Percentiles rank a stretch among this genome's conserved stretches.
Conservation (phyloP, 2,329 filamentous ascomycete species). For the Neocucurbitaria cava region DNA sequence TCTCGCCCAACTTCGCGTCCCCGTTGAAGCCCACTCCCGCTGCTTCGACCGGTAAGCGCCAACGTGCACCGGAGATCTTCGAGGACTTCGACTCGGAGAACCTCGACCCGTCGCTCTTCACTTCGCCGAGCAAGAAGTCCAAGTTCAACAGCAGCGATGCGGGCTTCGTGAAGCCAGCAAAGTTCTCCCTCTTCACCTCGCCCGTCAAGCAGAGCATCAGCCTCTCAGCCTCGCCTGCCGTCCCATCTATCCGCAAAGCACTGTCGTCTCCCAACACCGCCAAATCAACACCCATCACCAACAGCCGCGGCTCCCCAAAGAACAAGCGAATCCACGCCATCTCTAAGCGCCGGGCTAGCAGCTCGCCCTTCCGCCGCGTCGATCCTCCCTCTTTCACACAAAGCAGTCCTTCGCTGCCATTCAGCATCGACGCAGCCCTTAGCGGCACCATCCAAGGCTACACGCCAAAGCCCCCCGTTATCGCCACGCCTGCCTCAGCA, state of each 20-base stretch:
- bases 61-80: slow-evolving; percentile 51
- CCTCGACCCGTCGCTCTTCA: slow-evolving; percentile 61
- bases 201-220: slow-evolving; percentile 31
- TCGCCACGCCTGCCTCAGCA: slow-evolving; percentile 38
- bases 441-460: slow-evolving; percentile 75
- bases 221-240: slow-evolving; percentile 34
- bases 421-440: slow-evolving; percentile 84
- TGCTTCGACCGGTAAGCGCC: slow-evolving; percentile 54
- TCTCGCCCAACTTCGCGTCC: slow-evolving; percentile 42
- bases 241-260: slow-evolving; percentile 46
- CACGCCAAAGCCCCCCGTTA: slow-evolving; percentile 51
- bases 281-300: slow-evolving; percentile 52
- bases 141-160: slow-evolving; percentile 51
- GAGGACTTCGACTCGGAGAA: slow-evolving; percentile 65
- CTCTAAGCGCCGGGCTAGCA: slow-evolving; percentile 69
- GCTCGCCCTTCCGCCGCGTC: slow-evolving; percentile 69
- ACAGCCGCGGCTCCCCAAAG: slow-evolving; percentile 77
- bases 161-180: slow-evolving; percentile 48
- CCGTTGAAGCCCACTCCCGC: slow-evolving; percentile 38
- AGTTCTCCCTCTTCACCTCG: slow-evolving; percentile 47
- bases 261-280: slow-evolving; percentile 52
- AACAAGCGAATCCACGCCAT: slow-evolving; percentile 73
- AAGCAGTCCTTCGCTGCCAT: slow-evolving; percentile 63
- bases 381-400: slow-evolving; percentile 71
- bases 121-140: slow-evolving; percentile 61